These are phyloP conservation scores for Calonectria fujianensis DNA, from an alignment of 2,329 filamentous ascomycete genomes.

Conservation along the genomic window DNA sequence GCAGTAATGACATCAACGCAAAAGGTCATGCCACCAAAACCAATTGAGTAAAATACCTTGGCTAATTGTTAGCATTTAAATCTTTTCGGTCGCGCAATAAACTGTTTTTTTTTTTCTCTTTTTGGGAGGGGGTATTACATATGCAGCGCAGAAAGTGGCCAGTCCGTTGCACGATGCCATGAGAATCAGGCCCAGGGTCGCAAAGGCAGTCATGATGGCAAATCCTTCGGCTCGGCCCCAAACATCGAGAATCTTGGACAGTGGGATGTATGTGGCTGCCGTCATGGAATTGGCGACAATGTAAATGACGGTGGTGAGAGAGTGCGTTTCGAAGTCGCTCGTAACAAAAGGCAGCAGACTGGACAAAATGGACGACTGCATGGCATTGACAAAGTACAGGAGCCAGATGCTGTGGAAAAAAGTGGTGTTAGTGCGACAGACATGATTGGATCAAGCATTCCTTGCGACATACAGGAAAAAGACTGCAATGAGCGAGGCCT, in stretches of 20 bases:
- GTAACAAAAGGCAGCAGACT: constrained; percentile 68
- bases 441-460: background rate
- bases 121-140: constrained; percentile 55
- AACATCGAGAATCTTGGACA: constrained; percentile 77
- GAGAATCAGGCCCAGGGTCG: constrained; percentile 71
- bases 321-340: constrained; percentile 71
- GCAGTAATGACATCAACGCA: constrained; percentile 79
- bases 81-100: background rate
- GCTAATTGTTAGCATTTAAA: constrained; percentile 12
- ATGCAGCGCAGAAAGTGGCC: constrained; percentile 69
- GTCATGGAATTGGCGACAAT: constrained; percentile 72
- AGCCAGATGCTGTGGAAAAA: constrained; percentile 62
- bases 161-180: constrained; percentile 73
- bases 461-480: constrained; percentile 55
- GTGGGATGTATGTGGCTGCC: constrained; percentile 76
- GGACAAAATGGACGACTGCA: constrained; percentile 65
- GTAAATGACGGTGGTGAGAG: constrained; percentile 70
- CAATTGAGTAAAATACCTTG: constrained; percentile 77
- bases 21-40: constrained; percentile 77
- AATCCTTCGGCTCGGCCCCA: constrained; percentile 78
- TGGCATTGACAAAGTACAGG: constrained; percentile 70
- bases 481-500: constrained; percentile 57
- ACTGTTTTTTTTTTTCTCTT: background rate
- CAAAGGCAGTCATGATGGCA: constrained; percentile 68
- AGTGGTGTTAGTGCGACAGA: background rate